Evolutionary conservation across 345 rosid genomes (phyloP), one percentile per base, ranked within the genome.

Genomic region (Alliaria petiolata): DNA sequence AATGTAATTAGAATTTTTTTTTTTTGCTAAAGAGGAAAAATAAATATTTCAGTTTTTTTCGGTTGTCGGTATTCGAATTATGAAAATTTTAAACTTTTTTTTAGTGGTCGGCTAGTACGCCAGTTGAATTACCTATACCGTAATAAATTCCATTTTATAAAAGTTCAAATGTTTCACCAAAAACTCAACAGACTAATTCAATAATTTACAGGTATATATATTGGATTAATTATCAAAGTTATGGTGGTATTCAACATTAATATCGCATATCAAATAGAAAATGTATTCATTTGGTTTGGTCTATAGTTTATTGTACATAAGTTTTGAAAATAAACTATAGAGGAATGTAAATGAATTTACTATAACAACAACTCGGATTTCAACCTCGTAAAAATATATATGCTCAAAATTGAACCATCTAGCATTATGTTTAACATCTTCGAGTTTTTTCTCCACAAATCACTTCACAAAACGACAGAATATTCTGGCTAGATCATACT

Each of bases 401-500:
- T 11, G 42, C 36, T 50, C 61, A 40, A 13, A 71, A 30, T 12
- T 42, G 28, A 71, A 62, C n/a, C n/a, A 17, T 43, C n/a, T n/a
- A n/a, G n/a, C n/a, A n/a, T n/a, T n/a, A n/a, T n/a, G n/a, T n/a
- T n/a, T n/a, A n/a, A n/a, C n/a, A n/a, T n/a, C 10, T 54, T 44
- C 70, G 66, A 49, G 54, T 74, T 73, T n/a, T n/a, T n/a, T 38
- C 77, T 56, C 60, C 60, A 57, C 16, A 56, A 17, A 72, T 36
- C 3, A 25, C 15, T 40, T 61, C 36, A 14, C 31, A 36, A 72
- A 56, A 46, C 16, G 35, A 72, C 71, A 57, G 30, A 10, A 28
- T 19, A 28, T 45, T 20, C 17, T 25, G 33, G 15, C 58, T 36
- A 19, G 33, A 64, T 45, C 25, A 64, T 9, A 36, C 61, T 19